These are phyloP conservation scores for Dactylellina parvicollis DNA, from an alignment of 2,329 filamentous ascomycete species.

Conservation along the genomic window DNA sequence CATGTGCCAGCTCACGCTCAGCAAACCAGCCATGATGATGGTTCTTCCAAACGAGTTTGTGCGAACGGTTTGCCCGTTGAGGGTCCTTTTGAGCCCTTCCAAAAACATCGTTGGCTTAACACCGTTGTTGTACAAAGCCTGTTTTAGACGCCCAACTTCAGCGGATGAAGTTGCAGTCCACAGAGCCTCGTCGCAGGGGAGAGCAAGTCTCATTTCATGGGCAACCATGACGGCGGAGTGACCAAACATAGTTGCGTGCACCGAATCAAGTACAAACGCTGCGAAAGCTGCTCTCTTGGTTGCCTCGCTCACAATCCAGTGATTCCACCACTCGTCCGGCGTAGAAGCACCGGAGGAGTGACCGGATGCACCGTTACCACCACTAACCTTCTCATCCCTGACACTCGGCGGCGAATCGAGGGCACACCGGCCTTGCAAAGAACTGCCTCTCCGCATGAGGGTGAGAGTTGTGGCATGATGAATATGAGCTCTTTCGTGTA, in stretches of 20 bases:
- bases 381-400: conserved; percentile 69
- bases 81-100: conserved; percentile 86
- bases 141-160: conserved; percentile 85
- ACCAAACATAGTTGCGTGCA: conserved; percentile 97
- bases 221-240: conserved; percentile 97
- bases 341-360: conserved; percentile 73
- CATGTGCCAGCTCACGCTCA: conserved; percentile 97
- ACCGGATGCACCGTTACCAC: conserved; percentile 61
- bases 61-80: conserved; percentile 83
- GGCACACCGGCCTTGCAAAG: conserved; percentile 84
- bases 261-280: conserved; percentile 93
- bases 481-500: conserved; percentile 95
- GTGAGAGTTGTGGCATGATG: conserved; percentile 96
- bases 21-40: conserved; percentile 89
- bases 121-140: conserved; percentile 80
- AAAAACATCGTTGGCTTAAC: conserved; percentile 87
- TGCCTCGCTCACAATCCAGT: conserved; percentile 94
- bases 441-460: conserved; percentile 91
- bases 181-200: conserved; percentile 90
- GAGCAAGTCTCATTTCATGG: conserved; percentile 88
- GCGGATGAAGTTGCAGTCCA: conserved; percentile 90
- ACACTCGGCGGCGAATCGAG: conserved; percentile 83
- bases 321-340: conserved; percentile 90
- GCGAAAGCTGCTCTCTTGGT: conserved; percentile 90
- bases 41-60: conserved; percentile 94